These are phyloP conservation scores for Penicillium sp. DNA, from an alignment of 2,329 filamentous ascomycete species.

Conservation along the genomic window DNA sequence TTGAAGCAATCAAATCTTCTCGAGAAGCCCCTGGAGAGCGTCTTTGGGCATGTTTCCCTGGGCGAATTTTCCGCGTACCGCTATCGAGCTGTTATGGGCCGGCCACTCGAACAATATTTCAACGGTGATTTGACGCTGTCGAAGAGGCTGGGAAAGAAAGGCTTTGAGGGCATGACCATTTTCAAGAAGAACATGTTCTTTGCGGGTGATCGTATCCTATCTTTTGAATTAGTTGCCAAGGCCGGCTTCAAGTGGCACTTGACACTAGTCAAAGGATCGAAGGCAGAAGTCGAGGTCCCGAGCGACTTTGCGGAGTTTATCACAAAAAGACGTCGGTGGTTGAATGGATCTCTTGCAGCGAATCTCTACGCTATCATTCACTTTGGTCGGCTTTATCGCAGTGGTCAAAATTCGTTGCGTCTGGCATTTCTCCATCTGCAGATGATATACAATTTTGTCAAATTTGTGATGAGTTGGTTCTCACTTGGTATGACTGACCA, in stretches of 20 bases:
- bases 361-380: conserved; percentile 96
- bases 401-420: conserved; percentile 90
- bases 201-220: conserved; percentile 98
- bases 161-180: conserved; percentile 99
- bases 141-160: conserved; percentile 92
- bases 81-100: conserved; percentile 95
- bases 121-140: conserved; percentile 96
- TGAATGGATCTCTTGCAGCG: conserved; percentile 97
- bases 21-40: conserved; percentile 92
- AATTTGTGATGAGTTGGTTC: conserved; percentile 89
- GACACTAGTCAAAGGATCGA: conserved; percentile 96
- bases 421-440: conserved; percentile 98
- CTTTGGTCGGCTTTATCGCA: conserved; percentile 96
- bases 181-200: conserved; percentile 99
- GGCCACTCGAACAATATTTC: conserved; percentile 96
- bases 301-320: conserved; percentile 96
- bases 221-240: conserved; percentile 97
- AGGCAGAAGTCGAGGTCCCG: conserved; percentile 98
- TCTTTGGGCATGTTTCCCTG: conserved; percentile 94
- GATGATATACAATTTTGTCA: conserved; percentile 87
- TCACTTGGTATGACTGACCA: conserved; percentile 52
- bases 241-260: conserved; percentile 98
- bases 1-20: conserved; percentile 99
- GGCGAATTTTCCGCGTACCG: conserved; percentile 97
- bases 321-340: conserved; percentile 92